Evolutionary conservation across 2,329 filamentous ascomycete genomes (phyloP), one percentile per base, ranked within the genome.

Genomic region (Xylariales sp.): DNA sequence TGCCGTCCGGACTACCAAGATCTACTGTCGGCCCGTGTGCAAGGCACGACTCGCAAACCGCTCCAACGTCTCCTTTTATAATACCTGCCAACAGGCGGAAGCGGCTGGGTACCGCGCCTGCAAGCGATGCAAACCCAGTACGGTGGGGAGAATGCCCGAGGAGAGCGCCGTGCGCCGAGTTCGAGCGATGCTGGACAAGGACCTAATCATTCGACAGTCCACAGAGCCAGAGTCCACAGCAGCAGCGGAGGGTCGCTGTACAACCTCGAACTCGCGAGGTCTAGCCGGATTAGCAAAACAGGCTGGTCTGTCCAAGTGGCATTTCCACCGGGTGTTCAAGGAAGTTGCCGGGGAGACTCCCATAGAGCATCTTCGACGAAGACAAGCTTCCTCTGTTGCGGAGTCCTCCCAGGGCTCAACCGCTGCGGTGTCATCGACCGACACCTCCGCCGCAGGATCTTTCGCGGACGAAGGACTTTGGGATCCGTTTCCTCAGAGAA

Each of bases 21-120:
- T 70, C 41, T 83, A 78, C 57, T 83, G 79, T 53, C 69, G 78
- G 2, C 77, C 78, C 2, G 76, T 69, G 15, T 83, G 79, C 53
- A 70, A 72, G 13, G 75, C 76, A 3, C 69, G 79, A 0, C 69
- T 82, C 11, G 76, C 80, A 2, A 69, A 78, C 2, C 69, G 78
- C 31, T 71, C 75, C 34, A 83, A 83, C 34, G 69, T 82, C 4
- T 54, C 58, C 2, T 83, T 81, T 56, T 78, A 69, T 55, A 53
- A 66, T 13, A 65, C 59, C 0, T 50, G 63, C 0, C 42, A 52
- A 1, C 62, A 70, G 20, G 79, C 79, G 2, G 57, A 59, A 29
- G 45, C 48, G 1, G 67, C 59, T 5, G 48, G 47, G 10, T 52
- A 47, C 38, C 47, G 50, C 3, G 25, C 50, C 0, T 52, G 50